Base-by-base conservation (phyloP, 352 stramenopile genomes). In the Plasmopara halstedii region DNA sequence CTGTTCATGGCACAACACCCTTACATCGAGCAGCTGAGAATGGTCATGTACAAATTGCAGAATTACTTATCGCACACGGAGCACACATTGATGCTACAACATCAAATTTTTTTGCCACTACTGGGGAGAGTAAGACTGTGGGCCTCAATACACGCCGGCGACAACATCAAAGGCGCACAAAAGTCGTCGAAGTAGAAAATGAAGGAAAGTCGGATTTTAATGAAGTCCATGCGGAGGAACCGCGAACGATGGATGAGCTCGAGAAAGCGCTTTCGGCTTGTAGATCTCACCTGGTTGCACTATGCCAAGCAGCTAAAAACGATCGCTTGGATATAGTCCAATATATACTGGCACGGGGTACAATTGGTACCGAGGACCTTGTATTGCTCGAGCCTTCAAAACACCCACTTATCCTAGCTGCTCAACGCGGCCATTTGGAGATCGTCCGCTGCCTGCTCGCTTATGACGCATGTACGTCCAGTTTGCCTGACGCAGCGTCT, bases 81-180 rank as follows among this genome's bases (percentile, higher is more conserved):
- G 72, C 72, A n/a, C 64, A 79, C 29, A 72, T 84, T 20, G 69
- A 79, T 43, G 72, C 69, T 31, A 57, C 81, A 8, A 79, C 72
- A 29, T 69, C 62, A 20, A 66, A 84, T 41, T 84, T 73, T 49
- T 39, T 64, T 0, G 58, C 67, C 43, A 50, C 48, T 19, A 50
- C n/a, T 45, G 52, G 26, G 13, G 35, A 34, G 15, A 50, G 26
- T 17, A 43, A 54, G 36, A 31, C 35, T 38, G 15, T 8, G 34
- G 44, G 31, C 17, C 44, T 50, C 29, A 40, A 18, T 18, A 42
- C 53, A 20, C 42, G 50, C 22, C 45, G 50, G 19, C 43, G 39
- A 10, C 55, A 56, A 37, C 38, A 46, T 35, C 41, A 39, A n/a
- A 63, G 49, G 42, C 58, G 35, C 40, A 59, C 46, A 11, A 62